These are phyloP conservation scores for Ustilago lituana DNA, from an alignment of 1,284 basidiomycete species.

Conservation along the genomic window DNA sequence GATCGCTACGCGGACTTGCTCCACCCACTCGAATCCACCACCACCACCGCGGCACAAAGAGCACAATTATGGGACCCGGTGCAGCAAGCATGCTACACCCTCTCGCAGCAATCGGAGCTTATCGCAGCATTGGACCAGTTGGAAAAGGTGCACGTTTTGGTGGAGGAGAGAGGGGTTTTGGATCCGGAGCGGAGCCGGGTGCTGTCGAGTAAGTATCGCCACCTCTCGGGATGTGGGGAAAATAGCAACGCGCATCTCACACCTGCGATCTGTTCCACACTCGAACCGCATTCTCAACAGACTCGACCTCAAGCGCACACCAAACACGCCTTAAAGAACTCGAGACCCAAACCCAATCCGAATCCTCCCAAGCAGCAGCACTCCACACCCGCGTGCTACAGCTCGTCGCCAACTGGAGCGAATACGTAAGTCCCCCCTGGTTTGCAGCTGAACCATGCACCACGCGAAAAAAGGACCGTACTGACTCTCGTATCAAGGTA, in stretches of 20 bases:
- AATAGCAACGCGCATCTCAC: too few species aligned
- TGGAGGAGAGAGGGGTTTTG: background rate
- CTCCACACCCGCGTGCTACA: background rate
- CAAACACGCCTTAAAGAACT: background rate
- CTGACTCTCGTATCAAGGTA: too few species aligned
- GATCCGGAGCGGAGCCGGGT: too few species aligned
- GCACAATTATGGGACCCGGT: conserved; percentile 7
- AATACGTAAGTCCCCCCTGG: conserved; percentile 8
- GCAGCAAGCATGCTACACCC: conserved; percentile 9
- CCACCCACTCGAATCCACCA: background rate
- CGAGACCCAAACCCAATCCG: background rate
- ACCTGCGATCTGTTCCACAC: too few species aligned
- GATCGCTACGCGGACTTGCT: conserved; percentile 4
- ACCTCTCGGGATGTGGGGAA: too few species aligned
- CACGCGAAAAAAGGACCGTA: too few species aligned
- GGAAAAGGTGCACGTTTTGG: background rate
- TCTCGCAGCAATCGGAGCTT: conserved; percentile 8
- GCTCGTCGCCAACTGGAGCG: conserved; percentile 7
- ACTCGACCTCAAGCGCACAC: too few species aligned
- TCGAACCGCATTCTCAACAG: too few species aligned
- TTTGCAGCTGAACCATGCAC: too few species aligned
- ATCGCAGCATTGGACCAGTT: background rate
- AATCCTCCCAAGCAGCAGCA: background rate
- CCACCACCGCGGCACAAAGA: background rate
- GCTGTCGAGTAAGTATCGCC: too few species aligned